Evolutionary conservation across 768 basidiomycete genomes (phyloP), one percentile per base, ranked within the genome.

Genomic region (Fomitopsis serialis): DNA sequence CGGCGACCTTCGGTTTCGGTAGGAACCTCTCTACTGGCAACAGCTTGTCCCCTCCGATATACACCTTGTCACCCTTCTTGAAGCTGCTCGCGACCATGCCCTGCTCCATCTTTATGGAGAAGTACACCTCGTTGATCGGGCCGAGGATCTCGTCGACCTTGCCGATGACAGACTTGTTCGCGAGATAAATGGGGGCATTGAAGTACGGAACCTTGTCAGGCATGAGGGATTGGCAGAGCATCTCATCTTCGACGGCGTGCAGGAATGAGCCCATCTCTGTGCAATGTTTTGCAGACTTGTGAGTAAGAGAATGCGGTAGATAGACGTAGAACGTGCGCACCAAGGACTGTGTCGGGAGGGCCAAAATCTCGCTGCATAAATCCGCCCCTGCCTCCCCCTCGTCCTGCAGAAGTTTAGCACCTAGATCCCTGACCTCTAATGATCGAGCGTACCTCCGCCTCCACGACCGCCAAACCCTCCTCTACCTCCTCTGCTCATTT

Each of bases 111-210:
- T 98, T 99, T 59, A 99, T 80, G 2, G 94, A 95, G 66, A 99
- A 98, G 72, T 84, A 98, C 54, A 98, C 94, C 68, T 98, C 93
- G 67, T 97, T 99, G 69, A 99, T 95, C 15, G 97, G 96, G 2
- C 97, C 97, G n/a, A 99, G 81, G 61, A 99, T 98, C 71, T 99
- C 97, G 71, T 99, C 97, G 40, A 99, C 89, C 73, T 97, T 98
- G 57, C 97, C 96, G 57, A 98, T 92, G 59, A 83, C 78, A 10
- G 92, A 90, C 73, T 97, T 98, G 71, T 98, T 97, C 76, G 92
- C 86, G 49, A 98, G 81, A 70, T 96, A 98, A 66, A 98, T 93
- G 46, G 96, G 95, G 0, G 96, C 95, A 69, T 99, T 99, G 81
- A 99, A 99, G 71, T 94, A 96, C 0, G 97, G 97, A 24, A 99